These are phyloP conservation scores for Mycena leptocephala DNA, from an alignment of 768 basidiomycete species.

Conservation along the genomic window DNA sequence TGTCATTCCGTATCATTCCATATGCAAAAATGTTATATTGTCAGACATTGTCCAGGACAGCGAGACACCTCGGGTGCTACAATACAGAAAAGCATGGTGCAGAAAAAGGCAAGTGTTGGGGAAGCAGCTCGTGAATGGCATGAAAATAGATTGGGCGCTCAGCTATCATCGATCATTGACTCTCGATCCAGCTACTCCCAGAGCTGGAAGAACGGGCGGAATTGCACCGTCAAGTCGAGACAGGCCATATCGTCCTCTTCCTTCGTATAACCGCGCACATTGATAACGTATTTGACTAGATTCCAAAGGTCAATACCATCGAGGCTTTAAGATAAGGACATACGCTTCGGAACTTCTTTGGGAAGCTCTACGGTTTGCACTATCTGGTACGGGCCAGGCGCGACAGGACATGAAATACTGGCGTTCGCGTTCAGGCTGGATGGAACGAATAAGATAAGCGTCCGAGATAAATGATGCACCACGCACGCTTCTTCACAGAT, in stretches of 20 bases:
- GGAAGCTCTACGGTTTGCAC: not conserved
- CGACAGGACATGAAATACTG: not conserved
- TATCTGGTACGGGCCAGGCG: not conserved
- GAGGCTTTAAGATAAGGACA: not conserved
- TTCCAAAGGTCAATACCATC: not conserved
- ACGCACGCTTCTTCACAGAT: constrained; percentile 84
- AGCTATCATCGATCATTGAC: too few relatives aligned
- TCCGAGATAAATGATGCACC: not conserved
- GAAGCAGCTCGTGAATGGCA: too few relatives aligned
- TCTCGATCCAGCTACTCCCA: constrained; percentile 20
- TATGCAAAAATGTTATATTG: not conserved
- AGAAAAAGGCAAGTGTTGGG: too few relatives aligned
- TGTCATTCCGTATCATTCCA: not conserved
- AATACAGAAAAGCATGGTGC: too few relatives aligned
- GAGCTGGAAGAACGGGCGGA: constrained; percentile 26
- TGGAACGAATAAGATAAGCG: not conserved
- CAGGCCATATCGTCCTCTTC: constrained; percentile 28
- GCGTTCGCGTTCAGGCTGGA: not conserved
- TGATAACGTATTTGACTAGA: constrained; percentile 31
- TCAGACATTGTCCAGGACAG: not conserved
- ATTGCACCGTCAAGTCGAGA: constrained; percentile 32
- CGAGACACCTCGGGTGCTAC: not conserved
- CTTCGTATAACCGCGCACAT: constrained; percentile 21
- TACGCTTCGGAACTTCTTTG: constrained; percentile 5
- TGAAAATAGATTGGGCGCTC: too few relatives aligned